Evolutionary conservation across 116 monocot genomes (phyloP), one percentile per base, ranked within the genome.

Genomic region (Papilionanthe hybrid): DNA sequence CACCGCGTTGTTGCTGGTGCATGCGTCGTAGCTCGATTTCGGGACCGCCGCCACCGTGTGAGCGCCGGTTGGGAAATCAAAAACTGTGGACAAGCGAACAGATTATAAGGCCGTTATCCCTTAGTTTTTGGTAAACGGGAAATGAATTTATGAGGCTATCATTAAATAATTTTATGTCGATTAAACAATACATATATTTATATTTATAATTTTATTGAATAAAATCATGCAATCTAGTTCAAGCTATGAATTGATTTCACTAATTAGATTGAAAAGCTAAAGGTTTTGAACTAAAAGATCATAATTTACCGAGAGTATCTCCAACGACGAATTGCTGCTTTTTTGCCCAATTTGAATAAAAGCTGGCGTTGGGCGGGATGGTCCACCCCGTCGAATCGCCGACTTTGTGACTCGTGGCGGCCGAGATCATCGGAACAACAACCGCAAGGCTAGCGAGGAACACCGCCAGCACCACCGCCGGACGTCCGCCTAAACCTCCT

Each of bases 41-140:
- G 79, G 65, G 15, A 79, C 79, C 68, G 47, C 47, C 8, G 68
- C 23, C 67, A 79, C 79, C 28, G 44, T 48, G 47, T 79, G 79
- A 15, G 10, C 3, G 23, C 79, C 48, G 0, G 68, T 79, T 29
- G 11, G 1, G n/a, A 79, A 79, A 20, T 79, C 68, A 47, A 79
- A 79, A 27, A 66, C 79, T 79, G 79, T 27, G 1, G 2, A 15
- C 5, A 30, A 3, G 5, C 5, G 15, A 11, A 71, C 27, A 30
- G 10, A 28, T 67, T 67, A 67, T 25, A 1, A 11, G 22, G 23
- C 23, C 7, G 67, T 10, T 25, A 67, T 67, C 9, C 6, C 29
- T 67, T 5, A 25, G 1, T 22, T 22, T 25, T 67, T 8, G 29
- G 27, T 25, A 25, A 67, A 25, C 9, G 27, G 67, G n/a, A 28